phyloP scores from a whole-genome alignment of 2,329 filamentous ascomycete genomes.

The Huntiella bhutanensis region DNA sequence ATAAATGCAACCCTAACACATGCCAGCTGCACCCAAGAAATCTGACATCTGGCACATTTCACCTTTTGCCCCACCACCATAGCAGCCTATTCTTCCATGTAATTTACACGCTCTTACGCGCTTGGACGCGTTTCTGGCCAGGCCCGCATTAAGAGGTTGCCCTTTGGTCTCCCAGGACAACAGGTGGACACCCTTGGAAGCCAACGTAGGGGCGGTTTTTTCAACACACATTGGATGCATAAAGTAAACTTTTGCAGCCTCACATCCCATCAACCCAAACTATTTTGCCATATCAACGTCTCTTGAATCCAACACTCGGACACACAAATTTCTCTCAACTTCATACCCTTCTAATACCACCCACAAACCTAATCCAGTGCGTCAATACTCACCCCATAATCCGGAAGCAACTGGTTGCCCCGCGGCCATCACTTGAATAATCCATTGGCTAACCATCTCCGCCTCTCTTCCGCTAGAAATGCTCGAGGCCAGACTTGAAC shows the following conservation, averaged over 20 bases:
- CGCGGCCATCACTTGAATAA: background rate
- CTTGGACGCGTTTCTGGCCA: constrained; percentile 4
- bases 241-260: constrained; percentile 2
- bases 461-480: constrained; percentile 28
- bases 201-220: background rate
- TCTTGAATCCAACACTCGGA: background rate
- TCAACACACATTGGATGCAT: background rate
- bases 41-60: no score
- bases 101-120: constrained; percentile 8
- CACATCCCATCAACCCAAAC: background rate
- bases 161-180: constrained; percentile 3
- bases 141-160: constrained; percentile 7
- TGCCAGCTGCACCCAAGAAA: no score
- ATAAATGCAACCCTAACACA: no score
- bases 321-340: background rate
- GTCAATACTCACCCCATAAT: background rate
- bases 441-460: constrained; percentile 2
- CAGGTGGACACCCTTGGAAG: background rate
- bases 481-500: constrained; percentile 95
- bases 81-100: background rate
- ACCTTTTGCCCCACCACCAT: no score
- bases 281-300: background rate
- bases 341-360: background rate
- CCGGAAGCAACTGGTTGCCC: background rate
- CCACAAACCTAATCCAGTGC: constrained; percentile 6